Conservation (phyloP, 2,329 filamentous ascomycete genomes). For the Chaetomiaceae sp. region DNA sequence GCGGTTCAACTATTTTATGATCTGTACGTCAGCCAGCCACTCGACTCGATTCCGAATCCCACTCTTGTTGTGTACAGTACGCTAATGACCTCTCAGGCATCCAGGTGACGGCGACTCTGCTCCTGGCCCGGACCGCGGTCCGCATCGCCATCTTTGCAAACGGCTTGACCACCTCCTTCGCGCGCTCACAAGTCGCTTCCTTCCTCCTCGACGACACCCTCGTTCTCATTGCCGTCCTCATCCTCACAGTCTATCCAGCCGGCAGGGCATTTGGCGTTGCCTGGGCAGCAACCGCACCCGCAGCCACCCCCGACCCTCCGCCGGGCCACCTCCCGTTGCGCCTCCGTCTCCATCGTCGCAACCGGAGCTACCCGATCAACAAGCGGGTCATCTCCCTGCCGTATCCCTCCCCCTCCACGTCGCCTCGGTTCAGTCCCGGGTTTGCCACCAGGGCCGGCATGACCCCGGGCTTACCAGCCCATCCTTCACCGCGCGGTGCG, state of each 20-base stretch:
- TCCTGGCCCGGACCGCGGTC: slow-evolving; percentile 38
- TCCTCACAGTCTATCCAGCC: slow-evolving; percentile 34
- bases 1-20: slow-evolving; percentile 39
- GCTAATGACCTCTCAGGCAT: slow-evolving; percentile 27
- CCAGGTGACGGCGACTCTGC: slow-evolving; percentile 32
- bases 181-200: slow-evolving; percentile 34
- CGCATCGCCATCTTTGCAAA: slow-evolving; percentile 35
- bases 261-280: slow-evolving; percentile 35
- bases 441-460: slow-evolving; percentile 1
- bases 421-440: slow-evolving; percentile 5
- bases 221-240: slow-evolving; percentile 32
- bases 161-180: slow-evolving; percentile 31
- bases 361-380: slow-evolving; percentile 2
- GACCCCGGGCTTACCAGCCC: slow-evolving; percentile 8
- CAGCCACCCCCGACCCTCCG: background rate
- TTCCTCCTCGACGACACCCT: slow-evolving; percentile 38
- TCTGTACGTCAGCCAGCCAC: slow-evolving; percentile 34
- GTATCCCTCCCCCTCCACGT: background rate
- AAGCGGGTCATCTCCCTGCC: slow-evolving; percentile 16
- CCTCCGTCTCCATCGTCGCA: slow-evolving; percentile 5
- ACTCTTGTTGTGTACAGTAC: background rate
- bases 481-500: slow-evolving; percentile 5
- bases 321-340: slow-evolving; percentile 11
- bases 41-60: background rate
- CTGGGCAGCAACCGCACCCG: slow-evolving; percentile 37